phyloP scores from a whole-genome alignment of 768 basidiomycete species.

The Plicaturopsis crispa region DNA sequence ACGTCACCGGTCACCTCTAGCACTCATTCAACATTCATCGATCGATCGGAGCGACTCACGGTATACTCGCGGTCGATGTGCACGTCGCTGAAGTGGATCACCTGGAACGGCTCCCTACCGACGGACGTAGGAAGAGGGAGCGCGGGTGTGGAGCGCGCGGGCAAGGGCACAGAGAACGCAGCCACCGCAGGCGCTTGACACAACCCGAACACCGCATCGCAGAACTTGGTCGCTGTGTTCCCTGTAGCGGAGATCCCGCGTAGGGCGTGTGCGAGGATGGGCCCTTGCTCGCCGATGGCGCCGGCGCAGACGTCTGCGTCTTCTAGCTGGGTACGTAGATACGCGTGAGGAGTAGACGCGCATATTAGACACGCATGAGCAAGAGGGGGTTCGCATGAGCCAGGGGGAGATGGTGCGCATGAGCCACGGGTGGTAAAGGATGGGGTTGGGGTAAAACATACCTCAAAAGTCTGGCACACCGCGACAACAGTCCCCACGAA shows the following conservation, averaged over 20 bases:
- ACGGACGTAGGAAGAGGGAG: slow-evolving; percentile 26
- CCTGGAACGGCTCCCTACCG: slow-evolving; percentile 40
- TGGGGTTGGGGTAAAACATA: slow-evolving; percentile 11
- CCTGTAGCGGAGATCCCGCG: slow-evolving; percentile 38
- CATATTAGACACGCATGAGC: too few relatives aligned
- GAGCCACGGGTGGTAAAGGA: neutral
- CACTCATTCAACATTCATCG: too few relatives aligned
- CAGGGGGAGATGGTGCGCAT: too few relatives aligned
- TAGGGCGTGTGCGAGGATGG: slow-evolving; percentile 50
- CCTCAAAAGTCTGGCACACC: slow-evolving; percentile 37
- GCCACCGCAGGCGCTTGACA: slow-evolving; percentile 43
- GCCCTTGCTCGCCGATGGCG: slow-evolving; percentile 39
- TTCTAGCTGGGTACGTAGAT: slow-evolving; percentile 27
- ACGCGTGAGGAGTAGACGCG: neutral
- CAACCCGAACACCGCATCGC: slow-evolving; percentile 45
- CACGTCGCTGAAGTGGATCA: slow-evolving; percentile 56
- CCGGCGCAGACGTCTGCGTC: slow-evolving; percentile 56
- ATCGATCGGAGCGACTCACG: too few relatives aligned
- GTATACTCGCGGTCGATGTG: slow-evolving; percentile 53
- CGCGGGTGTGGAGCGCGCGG: slow-evolving; percentile 29
- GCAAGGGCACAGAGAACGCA: slow-evolving; percentile 34
- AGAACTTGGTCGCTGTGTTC: slow-evolving; percentile 45
- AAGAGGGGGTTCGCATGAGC: too few relatives aligned
- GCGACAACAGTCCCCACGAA: slow-evolving; percentile 35
- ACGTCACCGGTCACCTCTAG: slow-evolving; percentile 3